Percentiles rank a stretch among this genome's conserved stretches.
These are phyloP conservation scores for Dryas octopetala DNA, from an alignment of 306 rosid genomes.

Conservation along the genomic window DNA sequence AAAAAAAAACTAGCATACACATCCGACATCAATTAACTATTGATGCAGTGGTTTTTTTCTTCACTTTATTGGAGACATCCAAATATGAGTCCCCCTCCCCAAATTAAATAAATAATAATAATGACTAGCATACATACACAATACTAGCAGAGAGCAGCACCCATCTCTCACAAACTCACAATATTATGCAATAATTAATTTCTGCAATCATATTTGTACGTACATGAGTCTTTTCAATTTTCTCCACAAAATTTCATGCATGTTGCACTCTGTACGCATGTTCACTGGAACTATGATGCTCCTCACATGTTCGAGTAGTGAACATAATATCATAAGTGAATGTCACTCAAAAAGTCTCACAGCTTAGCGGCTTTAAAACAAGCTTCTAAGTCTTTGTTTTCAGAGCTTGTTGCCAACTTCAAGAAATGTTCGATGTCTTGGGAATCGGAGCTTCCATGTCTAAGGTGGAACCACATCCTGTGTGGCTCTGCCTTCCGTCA, in stretches of 20 bases:
- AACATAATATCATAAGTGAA: not conserved
- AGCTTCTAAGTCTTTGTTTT: constrained; percentile 43
- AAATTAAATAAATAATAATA: no score
- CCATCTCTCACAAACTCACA: no score
- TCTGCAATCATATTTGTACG: not conserved
- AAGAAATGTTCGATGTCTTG: constrained; percentile 66
- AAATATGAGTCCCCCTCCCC: no score
- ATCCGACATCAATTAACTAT: no score
- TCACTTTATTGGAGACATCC: no score
- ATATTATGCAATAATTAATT: no score
- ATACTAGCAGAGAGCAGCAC: no score
- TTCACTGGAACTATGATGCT: constrained; percentile 54
- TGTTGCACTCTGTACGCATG: constrained; percentile 41
- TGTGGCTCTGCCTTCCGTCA: constrained; percentile 51
- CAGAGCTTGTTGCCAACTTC: constrained; percentile 43
- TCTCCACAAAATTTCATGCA: not conserved
- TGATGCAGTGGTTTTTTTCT: no score
- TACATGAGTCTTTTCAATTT: not conserved
- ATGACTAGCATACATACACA: no score
- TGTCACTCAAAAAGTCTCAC: not conserved
- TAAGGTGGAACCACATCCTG: constrained; percentile 54
- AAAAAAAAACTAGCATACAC: not conserved
- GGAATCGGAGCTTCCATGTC: constrained; percentile 45
- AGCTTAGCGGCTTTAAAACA: constrained; percentile 17
- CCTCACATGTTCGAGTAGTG: constrained; percentile 54